A percentile compares a stretch with the other conserved stretches of the same genome.
These are phyloP conservation scores for Macrocystidia cucumis DNA, from an alignment of 1,284 basidiomycete genomes.

Conservation along the genomic window DNA sequence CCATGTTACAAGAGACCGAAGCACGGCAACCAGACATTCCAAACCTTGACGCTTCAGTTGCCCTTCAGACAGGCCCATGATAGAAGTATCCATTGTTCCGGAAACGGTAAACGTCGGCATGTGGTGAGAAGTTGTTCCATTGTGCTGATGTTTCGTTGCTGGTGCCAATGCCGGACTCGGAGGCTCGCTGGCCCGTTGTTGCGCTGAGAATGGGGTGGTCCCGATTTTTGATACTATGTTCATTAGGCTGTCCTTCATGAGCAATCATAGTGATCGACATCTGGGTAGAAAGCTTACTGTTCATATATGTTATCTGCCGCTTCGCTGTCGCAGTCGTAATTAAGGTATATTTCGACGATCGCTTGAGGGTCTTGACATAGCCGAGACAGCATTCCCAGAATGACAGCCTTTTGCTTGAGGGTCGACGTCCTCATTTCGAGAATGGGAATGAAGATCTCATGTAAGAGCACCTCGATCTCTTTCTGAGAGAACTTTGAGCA, in stretches of 20 bases:
- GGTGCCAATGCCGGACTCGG: slow-evolving; percentile 51
- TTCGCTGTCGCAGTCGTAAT: slow-evolving; percentile 94
- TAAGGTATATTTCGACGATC: slow-evolving; percentile 94
- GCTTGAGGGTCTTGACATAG: slow-evolving; percentile 94
- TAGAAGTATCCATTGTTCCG: slow-evolving; percentile 57
- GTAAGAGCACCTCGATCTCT: slow-evolving; percentile 97
- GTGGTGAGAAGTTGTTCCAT: slow-evolving; percentile 50
- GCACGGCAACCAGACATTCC: slow-evolving; percentile 82
- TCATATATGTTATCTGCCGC: slow-evolving; percentile 96
- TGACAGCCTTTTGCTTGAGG: slow-evolving; percentile 88
- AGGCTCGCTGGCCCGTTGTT: slow-evolving; percentile 47
- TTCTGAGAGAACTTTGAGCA: slow-evolving; percentile 47
- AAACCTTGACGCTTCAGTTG: slow-evolving; percentile 85
- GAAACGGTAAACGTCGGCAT: slow-evolving; percentile 65
- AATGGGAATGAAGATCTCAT: slow-evolving; percentile 99
- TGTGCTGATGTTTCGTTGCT: slow-evolving; percentile 39
- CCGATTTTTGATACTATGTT: slow-evolving; percentile 92
- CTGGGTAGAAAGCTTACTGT: slow-evolving; percentile 44
- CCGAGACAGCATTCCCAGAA: slow-evolving; percentile 80
- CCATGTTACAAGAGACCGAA: slow-evolving; percentile 89
- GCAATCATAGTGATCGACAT: slow-evolving; percentile 2
- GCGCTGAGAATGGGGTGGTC: slow-evolving; percentile 56
- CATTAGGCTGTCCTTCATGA: slow-evolving; percentile 59
- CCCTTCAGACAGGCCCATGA: slow-evolving; percentile 67
- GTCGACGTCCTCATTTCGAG: slow-evolving; percentile 98